A percentile compares a stretch with the other conserved stretches of the same genome.
Evolutionary conservation across 352 stramenopile species (phyloP).

Genomic region (Phytophthora fragariaefolia): DNA sequence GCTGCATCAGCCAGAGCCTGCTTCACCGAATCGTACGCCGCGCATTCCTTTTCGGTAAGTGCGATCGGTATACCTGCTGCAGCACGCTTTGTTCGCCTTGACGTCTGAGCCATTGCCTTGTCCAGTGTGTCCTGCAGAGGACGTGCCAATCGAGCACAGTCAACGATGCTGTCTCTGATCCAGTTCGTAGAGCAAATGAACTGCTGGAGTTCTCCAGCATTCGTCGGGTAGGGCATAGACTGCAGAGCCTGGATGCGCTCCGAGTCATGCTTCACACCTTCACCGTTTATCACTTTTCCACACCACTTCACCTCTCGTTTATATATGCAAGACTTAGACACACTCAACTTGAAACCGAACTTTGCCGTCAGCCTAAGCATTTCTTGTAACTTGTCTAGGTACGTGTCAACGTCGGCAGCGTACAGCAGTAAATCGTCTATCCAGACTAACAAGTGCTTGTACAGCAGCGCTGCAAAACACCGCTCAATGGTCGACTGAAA

Average conservation of each 20-base stretch:
- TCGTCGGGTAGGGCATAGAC: constrained; percentile 3
- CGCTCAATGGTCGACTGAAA: constrained; percentile 26
- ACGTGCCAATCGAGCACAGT: not conserved
- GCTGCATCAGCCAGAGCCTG: constrained; percentile 5
- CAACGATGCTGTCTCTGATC: constrained; percentile 4
- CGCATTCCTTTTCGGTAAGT: not conserved
- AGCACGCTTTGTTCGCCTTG: constrained; percentile 4
- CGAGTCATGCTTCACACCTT: constrained; percentile 15
- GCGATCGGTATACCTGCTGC: constrained; percentile 4
- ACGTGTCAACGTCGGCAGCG: constrained; percentile 30
- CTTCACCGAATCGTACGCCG: constrained; percentile 8
- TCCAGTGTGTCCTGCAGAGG: constrained; percentile 6
- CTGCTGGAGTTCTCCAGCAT: constrained; percentile 4
- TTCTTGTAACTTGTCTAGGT: constrained; percentile 28
- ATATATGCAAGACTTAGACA: constrained; percentile 30
- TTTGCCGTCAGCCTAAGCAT: constrained; percentile 23
- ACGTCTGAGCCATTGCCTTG: not conserved
- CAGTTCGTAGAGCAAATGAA: constrained; percentile 18
- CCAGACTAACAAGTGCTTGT: constrained; percentile 34
- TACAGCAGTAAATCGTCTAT: constrained; percentile 46
- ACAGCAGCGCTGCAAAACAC: constrained; percentile 4
- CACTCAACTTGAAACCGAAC: constrained; percentile 35
- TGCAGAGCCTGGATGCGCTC: not conserved
- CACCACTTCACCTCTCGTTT: constrained; percentile 29
- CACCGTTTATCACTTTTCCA: constrained; percentile 20